These are phyloP conservation scores for Pholiota molesta DNA, from an alignment of 768 basidiomycete species.

Conservation along the genomic window DNA sequence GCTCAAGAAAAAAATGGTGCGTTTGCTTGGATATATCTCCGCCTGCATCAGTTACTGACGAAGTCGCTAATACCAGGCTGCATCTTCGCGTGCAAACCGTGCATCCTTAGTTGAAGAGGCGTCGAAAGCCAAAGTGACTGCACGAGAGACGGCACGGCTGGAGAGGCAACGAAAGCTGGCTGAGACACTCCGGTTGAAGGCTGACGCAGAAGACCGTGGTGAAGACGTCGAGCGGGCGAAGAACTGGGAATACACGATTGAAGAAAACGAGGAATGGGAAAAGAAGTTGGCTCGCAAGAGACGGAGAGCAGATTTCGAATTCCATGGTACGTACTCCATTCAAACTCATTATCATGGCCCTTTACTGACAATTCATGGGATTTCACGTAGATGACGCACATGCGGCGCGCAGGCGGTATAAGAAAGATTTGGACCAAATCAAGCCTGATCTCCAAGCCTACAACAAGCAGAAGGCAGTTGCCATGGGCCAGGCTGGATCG, in stretches of 20 bases:
- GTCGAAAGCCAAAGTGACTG: constrained; percentile 73
- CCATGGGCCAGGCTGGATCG: constrained; percentile 76
- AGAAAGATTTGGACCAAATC: constrained; percentile 86
- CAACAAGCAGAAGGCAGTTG: constrained; percentile 87
- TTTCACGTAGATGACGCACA: constrained; percentile 77
- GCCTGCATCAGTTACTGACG: background rate
- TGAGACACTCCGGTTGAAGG: constrained; percentile 81
- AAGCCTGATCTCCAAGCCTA: constrained; percentile 89
- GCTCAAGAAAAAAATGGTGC: constrained; percentile 79
- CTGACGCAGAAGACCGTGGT: constrained; percentile 89
- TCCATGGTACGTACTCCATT: constrained; percentile 68
- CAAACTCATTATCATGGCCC: background rate
- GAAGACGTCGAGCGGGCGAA: constrained; percentile 89
- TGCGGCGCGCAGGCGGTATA: constrained; percentile 86
- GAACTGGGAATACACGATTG: constrained; percentile 95
- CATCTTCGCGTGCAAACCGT: constrained; percentile 82
- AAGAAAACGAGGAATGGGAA: constrained; percentile 97
- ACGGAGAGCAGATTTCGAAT: constrained; percentile 86
- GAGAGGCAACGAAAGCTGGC: constrained; percentile 92
- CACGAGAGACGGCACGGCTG: constrained; percentile 78
- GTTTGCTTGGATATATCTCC: constrained; percentile 28
- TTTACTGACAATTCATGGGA: constrained; percentile 1
- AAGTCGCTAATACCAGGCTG: constrained; percentile 48
- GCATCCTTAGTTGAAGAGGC: constrained; percentile 85
- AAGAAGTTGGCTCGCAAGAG: constrained; percentile 83